phyloP scores from a whole-genome alignment of 164 flowering plant genomes.

The Hamamelis virginiana region DNA sequence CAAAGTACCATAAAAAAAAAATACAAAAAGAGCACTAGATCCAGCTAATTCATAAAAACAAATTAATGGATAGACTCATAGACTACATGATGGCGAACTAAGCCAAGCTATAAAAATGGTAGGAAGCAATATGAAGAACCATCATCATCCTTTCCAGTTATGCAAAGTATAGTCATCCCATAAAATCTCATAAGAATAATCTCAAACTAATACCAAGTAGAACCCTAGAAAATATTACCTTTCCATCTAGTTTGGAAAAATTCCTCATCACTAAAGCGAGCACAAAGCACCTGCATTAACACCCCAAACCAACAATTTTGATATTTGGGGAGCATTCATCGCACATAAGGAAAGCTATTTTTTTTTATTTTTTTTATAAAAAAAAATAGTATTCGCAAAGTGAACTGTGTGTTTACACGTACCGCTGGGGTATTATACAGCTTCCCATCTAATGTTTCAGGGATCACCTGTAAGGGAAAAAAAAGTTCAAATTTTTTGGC shows the following conservation, averaged over 20 bases:
- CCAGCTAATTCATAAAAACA: too few relatives aligned
- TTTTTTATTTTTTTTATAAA: neutral
- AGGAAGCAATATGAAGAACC: too few relatives aligned
- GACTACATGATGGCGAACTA: too few relatives aligned
- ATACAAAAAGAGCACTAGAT: too few relatives aligned
- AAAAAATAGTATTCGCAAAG: neutral
- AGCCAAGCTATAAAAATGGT: too few relatives aligned
- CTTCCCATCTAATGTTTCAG: slow-evolving; percentile 67
- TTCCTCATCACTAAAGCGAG: slow-evolving; percentile 88
- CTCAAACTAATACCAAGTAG: neutral
- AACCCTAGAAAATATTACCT: slow-evolving; percentile 41
- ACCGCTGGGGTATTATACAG: slow-evolving; percentile 59
- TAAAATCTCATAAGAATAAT: neutral
- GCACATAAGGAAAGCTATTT: neutral
- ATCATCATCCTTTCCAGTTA: too few relatives aligned
- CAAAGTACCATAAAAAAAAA: too few relatives aligned
- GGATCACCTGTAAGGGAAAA: slow-evolving; percentile 52
- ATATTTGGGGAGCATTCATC: neutral
- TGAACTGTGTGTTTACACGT: slow-evolving; percentile 14
- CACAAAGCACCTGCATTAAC: slow-evolving; percentile 72
- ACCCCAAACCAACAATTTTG: neutral
- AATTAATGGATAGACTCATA: too few relatives aligned
- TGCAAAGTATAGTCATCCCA: too few relatives aligned
- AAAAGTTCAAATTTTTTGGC: neutral
- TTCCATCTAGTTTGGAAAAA: slow-evolving; percentile 71